These are phyloP conservation scores for Chaetomiaceae sp. DNA, from an alignment of 2,329 filamentous ascomycete species.

Conservation along the genomic window DNA sequence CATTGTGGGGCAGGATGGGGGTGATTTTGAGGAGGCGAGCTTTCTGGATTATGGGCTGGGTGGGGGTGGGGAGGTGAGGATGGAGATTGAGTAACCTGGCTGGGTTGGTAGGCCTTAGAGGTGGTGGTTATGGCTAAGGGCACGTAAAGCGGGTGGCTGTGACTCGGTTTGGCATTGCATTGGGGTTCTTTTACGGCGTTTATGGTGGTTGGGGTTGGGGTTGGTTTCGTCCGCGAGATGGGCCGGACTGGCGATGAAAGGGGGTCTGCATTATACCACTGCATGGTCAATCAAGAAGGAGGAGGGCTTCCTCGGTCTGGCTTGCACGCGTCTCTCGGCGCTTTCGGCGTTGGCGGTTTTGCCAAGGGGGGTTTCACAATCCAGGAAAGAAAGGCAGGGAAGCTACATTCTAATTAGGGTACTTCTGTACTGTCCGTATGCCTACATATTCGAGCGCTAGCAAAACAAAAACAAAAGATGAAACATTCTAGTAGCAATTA, in stretches of 20 bases:
- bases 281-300: no score
- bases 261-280: conserved; percentile 12
- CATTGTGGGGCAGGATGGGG: conserved; percentile 23
- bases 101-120: no score
- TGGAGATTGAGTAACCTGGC: conserved; percentile 36
- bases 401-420: not conserved
- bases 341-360: not conserved
- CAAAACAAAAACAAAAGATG: no score
- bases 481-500: not conserved
- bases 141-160: no score
- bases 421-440: no score
- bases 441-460: conserved; percentile 1
- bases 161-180: no score
- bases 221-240: not conserved
- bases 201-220: conserved; percentile 15
- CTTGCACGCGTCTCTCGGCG: not conserved
- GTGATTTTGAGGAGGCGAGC: conserved; percentile 65
- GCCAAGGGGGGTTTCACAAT: no score
- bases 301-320: no score
- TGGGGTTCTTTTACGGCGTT: no score
- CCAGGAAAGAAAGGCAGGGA: not conserved
- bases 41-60: conserved; percentile 50
- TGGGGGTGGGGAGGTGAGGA: conserved; percentile 27
- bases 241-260: no score
- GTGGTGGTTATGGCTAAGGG: no score